Conservation (phyloP, 192 early-diverging fungal species). For the Umbelopsis sp. region DNA sequence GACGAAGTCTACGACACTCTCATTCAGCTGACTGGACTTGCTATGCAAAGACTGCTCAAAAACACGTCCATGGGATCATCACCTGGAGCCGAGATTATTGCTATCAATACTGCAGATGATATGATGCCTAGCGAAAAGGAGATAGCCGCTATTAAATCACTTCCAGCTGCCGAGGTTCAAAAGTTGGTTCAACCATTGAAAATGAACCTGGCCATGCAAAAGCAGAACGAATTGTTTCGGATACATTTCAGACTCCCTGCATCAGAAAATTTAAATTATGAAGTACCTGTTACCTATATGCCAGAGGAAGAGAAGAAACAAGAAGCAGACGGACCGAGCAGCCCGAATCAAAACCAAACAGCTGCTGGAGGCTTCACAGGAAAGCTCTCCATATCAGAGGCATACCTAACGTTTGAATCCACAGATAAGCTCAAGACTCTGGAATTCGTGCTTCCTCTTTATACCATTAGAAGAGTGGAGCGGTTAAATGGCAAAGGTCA, state of each 20-base stretch:
- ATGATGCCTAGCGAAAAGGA: slow-evolving; percentile 5
- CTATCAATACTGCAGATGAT: slow-evolving; percentile 17
- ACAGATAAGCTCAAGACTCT: slow-evolving; percentile 39
- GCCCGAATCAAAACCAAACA: slow-evolving; percentile 15
- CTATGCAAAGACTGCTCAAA: slow-evolving; percentile 88
- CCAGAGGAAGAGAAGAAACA: not conserved
- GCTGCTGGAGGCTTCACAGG: slow-evolving; percentile 52
- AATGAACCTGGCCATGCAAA: slow-evolving; percentile 72
- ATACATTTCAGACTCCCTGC: slow-evolving; percentile 77
- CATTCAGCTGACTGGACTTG: slow-evolving; percentile 84
- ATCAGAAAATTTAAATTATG: slow-evolving; percentile 73
- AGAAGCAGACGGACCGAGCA: not conserved
- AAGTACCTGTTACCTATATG: slow-evolving; percentile 44
- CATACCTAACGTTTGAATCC: slow-evolving; percentile 85
- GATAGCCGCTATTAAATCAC: slow-evolving; percentile 4
- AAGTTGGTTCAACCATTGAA: slow-evolving; percentile 52
- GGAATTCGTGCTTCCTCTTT: slow-evolving; percentile 79
- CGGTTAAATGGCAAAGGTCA: slow-evolving; percentile 67
- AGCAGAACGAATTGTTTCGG: slow-evolving; percentile 77
- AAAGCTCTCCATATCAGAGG: slow-evolving; percentile 81
- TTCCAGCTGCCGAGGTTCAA: slow-evolving; percentile 24
- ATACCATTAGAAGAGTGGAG: slow-evolving; percentile 91
- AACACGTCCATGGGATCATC: slow-evolving; percentile 75
- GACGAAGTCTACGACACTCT: slow-evolving; percentile 96
- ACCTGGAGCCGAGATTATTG: slow-evolving; percentile 47